phyloP scores from a whole-genome alignment of 306 rosid species.

The Pterocarpus macrocarpus region DNA sequence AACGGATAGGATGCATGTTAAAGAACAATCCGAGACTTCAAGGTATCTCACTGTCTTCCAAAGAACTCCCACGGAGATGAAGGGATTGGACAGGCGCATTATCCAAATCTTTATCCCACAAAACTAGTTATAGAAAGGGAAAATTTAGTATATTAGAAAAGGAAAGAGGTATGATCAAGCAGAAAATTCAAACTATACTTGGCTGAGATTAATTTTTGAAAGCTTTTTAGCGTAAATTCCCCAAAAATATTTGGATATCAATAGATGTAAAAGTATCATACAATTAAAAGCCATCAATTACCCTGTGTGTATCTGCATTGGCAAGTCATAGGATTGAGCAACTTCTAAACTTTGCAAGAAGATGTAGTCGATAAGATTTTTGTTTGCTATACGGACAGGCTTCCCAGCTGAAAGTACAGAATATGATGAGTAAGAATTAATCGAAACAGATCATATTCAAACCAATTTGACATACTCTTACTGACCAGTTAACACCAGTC shows the following conservation, averaged over 20 bases:
- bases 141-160: constrained; percentile 31
- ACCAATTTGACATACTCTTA: constrained; percentile 36
- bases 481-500: constrained; percentile 64
- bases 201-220: background rate
- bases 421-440: constrained; percentile 38
- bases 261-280: constrained; percentile 31
- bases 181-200: constrained; percentile 31
- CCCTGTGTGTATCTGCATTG: constrained; percentile 97
- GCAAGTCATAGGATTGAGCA: constrained; percentile 80
- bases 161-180: constrained; percentile 12
- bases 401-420: constrained; percentile 72
- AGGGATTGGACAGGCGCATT: constrained; percentile 86
- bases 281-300: constrained; percentile 43
- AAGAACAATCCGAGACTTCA: constrained; percentile 74
- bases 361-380: constrained; percentile 73
- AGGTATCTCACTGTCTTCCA: constrained; percentile 88
- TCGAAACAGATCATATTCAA: constrained; percentile 22
- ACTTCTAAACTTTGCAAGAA: constrained; percentile 82
- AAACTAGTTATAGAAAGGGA: constrained; percentile 61
- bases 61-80: constrained; percentile 82
- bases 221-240: constrained; percentile 25
- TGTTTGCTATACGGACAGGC: constrained; percentile 71
- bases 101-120: constrained; percentile 90
- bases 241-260: constrained; percentile 20
- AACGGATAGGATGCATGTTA: constrained; percentile 92